phyloP scores from a whole-genome alignment of 768 basidiomycete genomes.

The Podaxis pistillaris region DNA sequence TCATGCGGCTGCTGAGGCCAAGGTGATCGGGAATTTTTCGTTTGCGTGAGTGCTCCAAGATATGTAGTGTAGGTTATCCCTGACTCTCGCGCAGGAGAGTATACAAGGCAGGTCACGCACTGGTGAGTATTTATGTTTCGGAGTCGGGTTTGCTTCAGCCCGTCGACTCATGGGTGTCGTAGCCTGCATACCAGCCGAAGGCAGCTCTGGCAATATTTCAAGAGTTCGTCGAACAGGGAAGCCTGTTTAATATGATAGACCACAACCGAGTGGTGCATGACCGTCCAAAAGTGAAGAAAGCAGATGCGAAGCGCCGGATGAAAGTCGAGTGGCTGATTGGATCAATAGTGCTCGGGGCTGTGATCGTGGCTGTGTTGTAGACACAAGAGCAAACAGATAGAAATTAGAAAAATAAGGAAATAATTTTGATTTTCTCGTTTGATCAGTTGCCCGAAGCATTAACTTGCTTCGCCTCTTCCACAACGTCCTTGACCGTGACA shows the following conservation, averaged over 20 bases:
- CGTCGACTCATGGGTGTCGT: not conserved
- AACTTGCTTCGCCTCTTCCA: conserved; percentile 65
- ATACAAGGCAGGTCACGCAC: conserved; percentile 3
- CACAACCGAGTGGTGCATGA: not conserved
- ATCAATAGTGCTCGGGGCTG: not conserved
- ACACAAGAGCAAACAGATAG: conserved; percentile 7
- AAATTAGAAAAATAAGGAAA: conserved; percentile 3
- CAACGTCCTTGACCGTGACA: conserved; percentile 30
- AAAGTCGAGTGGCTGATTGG: not conserved
- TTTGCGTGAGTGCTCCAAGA: not conserved
- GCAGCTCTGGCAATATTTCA: conserved; percentile 2
- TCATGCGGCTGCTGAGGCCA: not conserved
- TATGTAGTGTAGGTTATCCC: not conserved
- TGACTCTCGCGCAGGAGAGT: not conserved
- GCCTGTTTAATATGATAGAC: conserved; percentile 1
- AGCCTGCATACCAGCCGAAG: conserved; percentile 9
- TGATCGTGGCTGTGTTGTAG: conserved; percentile 8
- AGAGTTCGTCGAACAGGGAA: conserved; percentile 4
- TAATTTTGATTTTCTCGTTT: conserved; percentile 9
- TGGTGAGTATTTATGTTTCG: not conserved
- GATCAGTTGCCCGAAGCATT: conserved; percentile 60
- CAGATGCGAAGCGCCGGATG: not conserved
- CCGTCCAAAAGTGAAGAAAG: not conserved
- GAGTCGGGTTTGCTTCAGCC: not conserved
- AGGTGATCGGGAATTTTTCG: conserved; percentile 2